Conservation (phyloP, 768 basidiomycete species). For the Rhodotorula toruloides region DNA sequence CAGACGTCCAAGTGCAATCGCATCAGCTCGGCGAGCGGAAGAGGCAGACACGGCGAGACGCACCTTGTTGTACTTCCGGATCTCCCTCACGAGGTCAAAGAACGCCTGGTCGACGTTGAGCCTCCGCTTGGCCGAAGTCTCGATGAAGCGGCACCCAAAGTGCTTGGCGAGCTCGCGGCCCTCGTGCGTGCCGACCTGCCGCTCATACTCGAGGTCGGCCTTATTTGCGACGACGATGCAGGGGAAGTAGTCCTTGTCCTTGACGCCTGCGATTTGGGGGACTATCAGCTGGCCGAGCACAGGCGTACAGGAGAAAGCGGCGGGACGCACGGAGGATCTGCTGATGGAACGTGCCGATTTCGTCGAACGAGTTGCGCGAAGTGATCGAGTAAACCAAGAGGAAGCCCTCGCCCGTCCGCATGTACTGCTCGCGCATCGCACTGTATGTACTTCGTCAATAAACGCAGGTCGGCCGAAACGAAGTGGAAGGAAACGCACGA, state of each 20-base stretch:
- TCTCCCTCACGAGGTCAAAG: constrained; percentile 48
- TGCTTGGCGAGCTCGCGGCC: constrained; percentile 86
- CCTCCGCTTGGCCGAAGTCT: constrained; percentile 52
- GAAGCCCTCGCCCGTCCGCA: constrained; percentile 67
- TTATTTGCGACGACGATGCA: constrained; percentile 54
- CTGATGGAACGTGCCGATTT: constrained; percentile 50
- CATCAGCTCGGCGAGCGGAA: not conserved
- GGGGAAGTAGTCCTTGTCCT: constrained; percentile 51
- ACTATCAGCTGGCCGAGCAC: not conserved
- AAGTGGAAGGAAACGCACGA: constrained; percentile 57
- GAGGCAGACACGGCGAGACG: constrained; percentile 5
- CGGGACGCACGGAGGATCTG: constrained; percentile 48
- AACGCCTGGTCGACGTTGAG: constrained; percentile 53
- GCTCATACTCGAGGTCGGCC: constrained; percentile 48
- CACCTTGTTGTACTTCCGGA: constrained; percentile 50
- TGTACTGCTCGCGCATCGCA: constrained; percentile 98
- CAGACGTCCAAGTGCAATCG: fast-evolving
- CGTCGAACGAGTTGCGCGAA: constrained; percentile 51
- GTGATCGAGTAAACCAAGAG: constrained; percentile 54
- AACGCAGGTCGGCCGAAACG: not conserved
- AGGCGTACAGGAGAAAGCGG: no score
- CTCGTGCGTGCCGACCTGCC: constrained; percentile 74
- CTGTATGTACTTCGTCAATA: constrained; percentile 50
- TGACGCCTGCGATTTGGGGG: constrained; percentile 42
- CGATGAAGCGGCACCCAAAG: constrained; percentile 49